These are phyloP conservation scores for Aspergillus arachidicola DNA, from an alignment of 2,329 filamentous ascomycete species.

Conservation along the genomic window DNA sequence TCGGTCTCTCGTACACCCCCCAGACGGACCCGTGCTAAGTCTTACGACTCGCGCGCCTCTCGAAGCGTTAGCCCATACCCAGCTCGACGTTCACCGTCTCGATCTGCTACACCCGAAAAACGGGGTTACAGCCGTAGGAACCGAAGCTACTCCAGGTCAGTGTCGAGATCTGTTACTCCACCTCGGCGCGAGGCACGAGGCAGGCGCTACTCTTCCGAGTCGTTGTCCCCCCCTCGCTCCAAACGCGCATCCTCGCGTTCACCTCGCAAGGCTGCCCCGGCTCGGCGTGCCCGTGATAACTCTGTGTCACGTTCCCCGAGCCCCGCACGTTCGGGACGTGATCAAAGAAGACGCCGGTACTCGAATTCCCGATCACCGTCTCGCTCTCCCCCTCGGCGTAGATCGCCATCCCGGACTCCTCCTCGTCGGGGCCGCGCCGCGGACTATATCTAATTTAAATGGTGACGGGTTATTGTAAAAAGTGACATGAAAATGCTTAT, in stretches of 20 bases:
- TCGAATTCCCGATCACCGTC: constrained; percentile 25
- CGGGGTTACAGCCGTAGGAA: constrained; percentile 24
- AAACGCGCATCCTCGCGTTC: constrained; percentile 29
- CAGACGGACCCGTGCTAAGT: constrained; percentile 28
- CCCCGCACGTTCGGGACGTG: constrained; percentile 16
- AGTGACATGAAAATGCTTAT: background rate
- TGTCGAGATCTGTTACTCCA: constrained; percentile 33
- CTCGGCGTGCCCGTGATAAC: constrained; percentile 26
- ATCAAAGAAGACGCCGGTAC: constrained; percentile 20
- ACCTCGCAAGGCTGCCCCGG: constrained; percentile 22
- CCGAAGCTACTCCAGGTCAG: constrained; percentile 36
- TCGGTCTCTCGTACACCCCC: constrained; percentile 35
- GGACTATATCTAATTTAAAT: constrained; percentile 11
- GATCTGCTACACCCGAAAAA: constrained; percentile 35
- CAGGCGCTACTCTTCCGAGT: constrained; percentile 30
- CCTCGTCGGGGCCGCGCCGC: constrained; percentile 20
- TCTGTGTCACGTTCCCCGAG: constrained; percentile 30
- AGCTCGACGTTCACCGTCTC: constrained; percentile 33
- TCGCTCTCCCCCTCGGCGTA: constrained; percentile 22
- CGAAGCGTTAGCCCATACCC: constrained; percentile 26
- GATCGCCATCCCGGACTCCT: constrained; percentile 19
- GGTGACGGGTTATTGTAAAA: background rate
- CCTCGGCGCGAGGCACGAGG: constrained; percentile 26
- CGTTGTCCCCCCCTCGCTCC: constrained; percentile 33
- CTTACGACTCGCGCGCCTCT: constrained; percentile 29